Conservation (phyloP, 106 monocot genomes). For the Allium sativum region DNA sequence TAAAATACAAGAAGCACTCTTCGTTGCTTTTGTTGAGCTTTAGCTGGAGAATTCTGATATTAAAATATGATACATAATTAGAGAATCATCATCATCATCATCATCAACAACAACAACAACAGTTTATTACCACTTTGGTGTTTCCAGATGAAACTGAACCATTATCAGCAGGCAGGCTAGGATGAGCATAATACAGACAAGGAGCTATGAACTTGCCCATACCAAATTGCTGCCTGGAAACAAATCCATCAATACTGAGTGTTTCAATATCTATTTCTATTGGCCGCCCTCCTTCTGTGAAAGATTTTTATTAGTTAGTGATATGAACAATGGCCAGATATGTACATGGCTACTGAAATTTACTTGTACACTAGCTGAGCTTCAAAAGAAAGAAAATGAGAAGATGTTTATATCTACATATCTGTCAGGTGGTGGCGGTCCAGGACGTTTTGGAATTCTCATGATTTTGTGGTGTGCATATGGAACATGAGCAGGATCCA, state of each 20-base stretch:
- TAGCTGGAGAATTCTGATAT: conserved; percentile 21
- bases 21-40: conserved; percentile 14
- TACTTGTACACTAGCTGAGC: background rate
- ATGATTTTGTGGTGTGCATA: conserved; percentile 88
- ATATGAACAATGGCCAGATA: background rate
- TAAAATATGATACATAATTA: background rate
- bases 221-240: conserved; percentile 25
- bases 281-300: conserved; percentile 75
- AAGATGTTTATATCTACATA: conserved; percentile 29
- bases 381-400: background rate
- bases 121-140: conserved; percentile 22
- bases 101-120: conserved; percentile 1
- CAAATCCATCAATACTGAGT: conserved; percentile 34
- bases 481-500: conserved; percentile 91
- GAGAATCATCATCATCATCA: background rate
- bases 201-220: conserved; percentile 58
- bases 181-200: conserved; percentile 32
- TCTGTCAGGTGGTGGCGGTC: conserved; percentile 26
- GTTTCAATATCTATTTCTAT: conserved; percentile 37
- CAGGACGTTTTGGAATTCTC: conserved; percentile 30
- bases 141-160: conserved; percentile 13
- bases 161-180: conserved; percentile 1
- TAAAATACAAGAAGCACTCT: conserved; percentile 44
- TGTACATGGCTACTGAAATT: background rate
- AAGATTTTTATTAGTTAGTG: conserved; percentile 7